These are phyloP conservation scores for Helicocarpus griseus DNA, from an alignment of 2,329 filamentous ascomycete species.

Conservation along the genomic window DNA sequence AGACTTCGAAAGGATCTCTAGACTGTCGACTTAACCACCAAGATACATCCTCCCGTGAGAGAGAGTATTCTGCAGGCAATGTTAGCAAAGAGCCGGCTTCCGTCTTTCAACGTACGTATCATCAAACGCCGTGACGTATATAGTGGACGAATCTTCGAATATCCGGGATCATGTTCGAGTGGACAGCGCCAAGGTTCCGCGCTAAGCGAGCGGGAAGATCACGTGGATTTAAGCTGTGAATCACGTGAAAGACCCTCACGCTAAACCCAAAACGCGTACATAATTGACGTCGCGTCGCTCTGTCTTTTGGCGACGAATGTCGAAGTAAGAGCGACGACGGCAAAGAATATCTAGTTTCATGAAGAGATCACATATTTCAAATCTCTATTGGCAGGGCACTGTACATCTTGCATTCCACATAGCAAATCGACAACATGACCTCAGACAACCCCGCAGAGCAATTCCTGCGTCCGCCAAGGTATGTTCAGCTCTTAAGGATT, in stretches of 20 bases:
- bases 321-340: not conserved
- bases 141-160: no score
- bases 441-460: conserved; percentile 9
- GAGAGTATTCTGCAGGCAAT: no score
- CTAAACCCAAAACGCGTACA: conserved; percentile 9
- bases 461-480: conserved; percentile 24
- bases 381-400: not conserved
- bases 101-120: no score
- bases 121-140: no score
- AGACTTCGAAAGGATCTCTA: no score
- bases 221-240: not conserved
- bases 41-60: no score
- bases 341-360: not conserved
- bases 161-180: not conserved
- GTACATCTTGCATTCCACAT: not conserved
- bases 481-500: conserved; percentile 6
- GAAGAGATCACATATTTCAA: not conserved
- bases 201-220: not conserved
- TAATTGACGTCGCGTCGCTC: conserved; percentile 1
- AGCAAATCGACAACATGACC: not conserved
- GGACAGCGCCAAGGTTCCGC: no score
- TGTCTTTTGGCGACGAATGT: not conserved
- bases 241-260: not conserved
- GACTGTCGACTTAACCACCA: no score
- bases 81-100: no score